Percentiles rank a stretch among this genome's conserved stretches.
These are phyloP conservation scores for Lanmaoa pseudosensibilis DNA, from an alignment of 768 basidiomycete species.

Conservation along the genomic window DNA sequence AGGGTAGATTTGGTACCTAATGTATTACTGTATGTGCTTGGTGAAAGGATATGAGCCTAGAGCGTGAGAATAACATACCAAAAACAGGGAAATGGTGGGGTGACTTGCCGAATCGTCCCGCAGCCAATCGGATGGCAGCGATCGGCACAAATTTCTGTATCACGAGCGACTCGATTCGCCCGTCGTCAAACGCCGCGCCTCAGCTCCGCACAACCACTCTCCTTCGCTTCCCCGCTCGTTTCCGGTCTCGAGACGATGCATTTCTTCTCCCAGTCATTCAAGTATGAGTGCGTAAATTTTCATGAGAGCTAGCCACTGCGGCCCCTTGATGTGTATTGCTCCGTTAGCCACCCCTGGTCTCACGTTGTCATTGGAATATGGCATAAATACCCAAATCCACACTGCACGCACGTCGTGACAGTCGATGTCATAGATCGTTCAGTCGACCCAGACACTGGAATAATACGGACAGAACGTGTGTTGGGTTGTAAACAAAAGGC, in stretches of 20 bases:
- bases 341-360: constrained; percentile 77
- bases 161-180: neutral
- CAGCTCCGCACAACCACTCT: constrained; percentile 22
- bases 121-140: constrained; percentile 30
- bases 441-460: constrained; percentile 78
- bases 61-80: constrained; percentile 8
- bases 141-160: constrained; percentile 17
- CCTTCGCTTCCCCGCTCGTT: constrained; percentile 22
- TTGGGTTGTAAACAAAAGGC: constrained; percentile 91
- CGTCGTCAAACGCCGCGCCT: constrained; percentile 17
- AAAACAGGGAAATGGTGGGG: neutral
- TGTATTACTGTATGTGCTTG: no score
- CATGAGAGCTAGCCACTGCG: neutral
- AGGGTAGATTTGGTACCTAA: neutral
- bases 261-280: constrained; percentile 82
- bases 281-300: constrained; percentile 67
- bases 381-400: constrained; percentile 95
- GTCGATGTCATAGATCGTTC: constrained; percentile 86
- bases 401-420: constrained; percentile 84
- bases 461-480: constrained; percentile 89
- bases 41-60: no score
- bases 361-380: constrained; percentile 93
- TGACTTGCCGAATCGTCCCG: constrained; percentile 19
- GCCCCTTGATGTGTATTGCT: constrained; percentile 12
- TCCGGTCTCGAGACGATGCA: constrained; percentile 55